Percentiles rank a stretch among this genome's conserved stretches.
These are phyloP conservation scores for Hymenoscyphus repandus DNA, from an alignment of 2,329 filamentous ascomycete species.

Conservation along the genomic window DNA sequence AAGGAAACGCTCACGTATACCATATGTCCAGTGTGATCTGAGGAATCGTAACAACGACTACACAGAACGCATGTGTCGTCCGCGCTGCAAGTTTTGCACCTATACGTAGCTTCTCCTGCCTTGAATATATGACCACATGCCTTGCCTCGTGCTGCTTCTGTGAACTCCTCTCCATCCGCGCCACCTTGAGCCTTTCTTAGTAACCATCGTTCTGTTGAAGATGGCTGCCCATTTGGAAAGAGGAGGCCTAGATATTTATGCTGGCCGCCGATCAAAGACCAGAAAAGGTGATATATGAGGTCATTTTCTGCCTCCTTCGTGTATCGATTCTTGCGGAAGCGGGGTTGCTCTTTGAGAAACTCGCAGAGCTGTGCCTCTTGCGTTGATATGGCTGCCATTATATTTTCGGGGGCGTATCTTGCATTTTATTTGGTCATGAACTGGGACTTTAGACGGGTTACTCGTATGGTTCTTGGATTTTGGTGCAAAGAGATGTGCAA, in stretches of 20 bases:
- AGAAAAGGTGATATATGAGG: slow-evolving; percentile 77
- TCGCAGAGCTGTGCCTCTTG: slow-evolving; percentile 80
- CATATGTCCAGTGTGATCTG: slow-evolving; percentile 89
- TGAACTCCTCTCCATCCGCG: slow-evolving; percentile 92
- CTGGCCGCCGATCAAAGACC: slow-evolving; percentile 73
- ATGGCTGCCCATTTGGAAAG: slow-evolving; percentile 67
- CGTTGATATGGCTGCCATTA: slow-evolving; percentile 54
- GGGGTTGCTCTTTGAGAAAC: slow-evolving; percentile 73
- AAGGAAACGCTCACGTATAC: slow-evolving; percentile 83
- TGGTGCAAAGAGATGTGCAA: no score
- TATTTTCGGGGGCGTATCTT: slow-evolving; percentile 6
- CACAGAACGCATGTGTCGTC: slow-evolving; percentile 96
- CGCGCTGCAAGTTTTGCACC: slow-evolving; percentile 87
- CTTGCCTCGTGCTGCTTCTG: slow-evolving; percentile 83
- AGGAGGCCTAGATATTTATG: slow-evolving; percentile 71
- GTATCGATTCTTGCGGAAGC: slow-evolving; percentile 70
- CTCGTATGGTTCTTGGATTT: no score
- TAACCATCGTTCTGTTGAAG: slow-evolving; percentile 60
- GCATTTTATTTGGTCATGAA: slow-evolving; percentile 16
- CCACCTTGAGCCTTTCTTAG: slow-evolving; percentile 84
- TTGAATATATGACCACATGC: slow-evolving; percentile 98
- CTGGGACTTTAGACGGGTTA: no score
- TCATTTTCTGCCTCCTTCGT: slow-evolving; percentile 63
- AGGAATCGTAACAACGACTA: slow-evolving; percentile 89
- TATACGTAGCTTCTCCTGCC: slow-evolving; percentile 85